Conservation (phyloP, 305 asterid species). For the Fraxinus dipetala region DNA sequence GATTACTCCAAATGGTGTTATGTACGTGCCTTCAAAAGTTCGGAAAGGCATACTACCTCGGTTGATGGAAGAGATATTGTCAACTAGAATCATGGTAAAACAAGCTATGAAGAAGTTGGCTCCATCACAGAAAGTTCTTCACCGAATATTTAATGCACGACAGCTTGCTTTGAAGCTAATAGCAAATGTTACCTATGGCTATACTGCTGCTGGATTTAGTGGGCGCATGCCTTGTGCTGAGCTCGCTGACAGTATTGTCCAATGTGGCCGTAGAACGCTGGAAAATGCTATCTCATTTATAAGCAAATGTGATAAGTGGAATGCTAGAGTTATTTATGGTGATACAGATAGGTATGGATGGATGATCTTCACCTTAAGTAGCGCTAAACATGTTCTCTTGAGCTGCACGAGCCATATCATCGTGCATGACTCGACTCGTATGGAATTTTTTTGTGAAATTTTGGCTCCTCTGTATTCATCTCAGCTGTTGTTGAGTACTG, state of each 20-base stretch:
- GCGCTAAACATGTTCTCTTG: neutral
- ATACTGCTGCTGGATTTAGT: conserved; percentile 99
- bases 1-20: conserved; percentile 86
- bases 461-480: neutral
- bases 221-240: conserved; percentile 99
- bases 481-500: neutral
- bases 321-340: conserved; percentile 86
- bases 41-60: conserved; percentile 86
- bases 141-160: conserved; percentile 83
- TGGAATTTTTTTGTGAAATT: neutral
- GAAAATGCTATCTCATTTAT: conserved; percentile 85
- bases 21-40: conserved; percentile 72
- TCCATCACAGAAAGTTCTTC: conserved; percentile 74
- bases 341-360: conserved; percentile 83
- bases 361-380: neutral
- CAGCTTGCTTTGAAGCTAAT: conserved; percentile 98
- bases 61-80: conserved; percentile 85
- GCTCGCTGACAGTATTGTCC: conserved; percentile 98
- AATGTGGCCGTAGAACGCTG: conserved; percentile 93
- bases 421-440: neutral
- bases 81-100: conserved; percentile 95
- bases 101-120: conserved; percentile 85
- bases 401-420: conserved; percentile 8
- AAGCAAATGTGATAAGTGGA: conserved; percentile 70
- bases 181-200: conserved; percentile 96